phyloP scores from a whole-genome alignment of 208 protist species.

The Herpetomonas samuelpessoai region DNA sequence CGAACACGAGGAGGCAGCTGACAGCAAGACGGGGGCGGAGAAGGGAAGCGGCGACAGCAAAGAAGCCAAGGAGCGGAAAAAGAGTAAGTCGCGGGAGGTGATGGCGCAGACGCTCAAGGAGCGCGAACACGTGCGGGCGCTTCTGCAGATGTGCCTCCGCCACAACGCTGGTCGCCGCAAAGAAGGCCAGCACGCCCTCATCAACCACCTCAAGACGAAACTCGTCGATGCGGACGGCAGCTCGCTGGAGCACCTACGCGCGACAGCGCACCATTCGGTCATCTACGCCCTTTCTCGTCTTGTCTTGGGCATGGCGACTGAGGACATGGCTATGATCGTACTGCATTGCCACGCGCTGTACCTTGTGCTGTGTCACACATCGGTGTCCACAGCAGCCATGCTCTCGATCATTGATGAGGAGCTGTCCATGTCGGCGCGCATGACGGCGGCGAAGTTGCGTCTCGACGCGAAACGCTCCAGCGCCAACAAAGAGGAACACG shows the following conservation, averaged over 20 bases:
- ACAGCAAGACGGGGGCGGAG: constrained; percentile 8
- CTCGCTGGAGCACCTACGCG: constrained; percentile 60
- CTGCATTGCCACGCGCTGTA: constrained; percentile 75
- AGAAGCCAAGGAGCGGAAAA: constrained; percentile 18
- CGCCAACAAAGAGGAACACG: neutral
- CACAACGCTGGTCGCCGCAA: constrained; percentile 72
- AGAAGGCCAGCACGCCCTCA: constrained; percentile 79
- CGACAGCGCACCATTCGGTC: constrained; percentile 77
- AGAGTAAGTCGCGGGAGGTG: constrained; percentile 43
- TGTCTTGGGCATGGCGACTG: constrained; percentile 83
- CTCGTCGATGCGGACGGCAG: constrained; percentile 65
- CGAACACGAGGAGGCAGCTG: constrained; percentile 14
- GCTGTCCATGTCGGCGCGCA: constrained; percentile 55
- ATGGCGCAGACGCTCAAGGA: constrained; percentile 74
- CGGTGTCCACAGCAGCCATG: constrained; percentile 47
- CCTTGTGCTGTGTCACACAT: constrained; percentile 54
- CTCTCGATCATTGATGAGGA: constrained; percentile 77
- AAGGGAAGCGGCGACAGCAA: constrained; percentile 4
- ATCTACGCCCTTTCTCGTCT: constrained; percentile 75
- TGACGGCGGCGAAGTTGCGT: constrained; percentile 60
- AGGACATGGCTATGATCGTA: constrained; percentile 74
- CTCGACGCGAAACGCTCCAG: constrained; percentile 26
- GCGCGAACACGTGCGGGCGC: constrained; percentile 70
- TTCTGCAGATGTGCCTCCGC: constrained; percentile 84
- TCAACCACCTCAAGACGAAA: constrained; percentile 75